Evolutionary conservation across 495 filamentous ascomycete species (phyloP).

Genomic region (Aspergillus panamensis): DNA sequence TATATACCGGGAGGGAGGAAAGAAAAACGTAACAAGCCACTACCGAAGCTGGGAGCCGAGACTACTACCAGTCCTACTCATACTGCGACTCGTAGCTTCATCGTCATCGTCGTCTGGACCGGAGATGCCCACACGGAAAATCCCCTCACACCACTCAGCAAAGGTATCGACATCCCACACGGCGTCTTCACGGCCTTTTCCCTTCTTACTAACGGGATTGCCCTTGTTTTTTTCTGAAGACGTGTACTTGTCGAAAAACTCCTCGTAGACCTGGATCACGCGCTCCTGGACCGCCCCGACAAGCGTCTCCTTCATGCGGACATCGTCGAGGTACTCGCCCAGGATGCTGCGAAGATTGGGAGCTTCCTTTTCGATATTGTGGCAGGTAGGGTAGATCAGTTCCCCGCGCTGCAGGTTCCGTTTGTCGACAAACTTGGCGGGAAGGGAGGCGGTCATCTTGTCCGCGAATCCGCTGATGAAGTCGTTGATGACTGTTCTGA

Average conservation of each 20-base stretch:
- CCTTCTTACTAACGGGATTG: conserved; percentile 49
- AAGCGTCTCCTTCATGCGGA: conserved; percentile 58
- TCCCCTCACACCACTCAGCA: conserved; percentile 53
- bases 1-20: background rate
- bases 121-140: conserved; percentile 51
- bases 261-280: conserved; percentile 57
- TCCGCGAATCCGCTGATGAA: conserved; percentile 62
- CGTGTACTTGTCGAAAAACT: conserved; percentile 54
- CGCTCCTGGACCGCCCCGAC: conserved; percentile 59
- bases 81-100: conserved; percentile 13
- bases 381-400: conserved; percentile 38
- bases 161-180: conserved; percentile 65
- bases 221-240: conserved; percentile 44
- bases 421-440: conserved; percentile 40
- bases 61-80: conserved; percentile 20
- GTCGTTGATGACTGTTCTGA: conserved; percentile 74
- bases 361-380: conserved; percentile 53
- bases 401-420: conserved; percentile 37
- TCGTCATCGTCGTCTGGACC: conserved; percentile 16
- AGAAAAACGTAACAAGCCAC: no score
- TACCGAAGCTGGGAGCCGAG: conserved; percentile 12
- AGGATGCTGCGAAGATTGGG: conserved; percentile 49
- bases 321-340: conserved; percentile 57
- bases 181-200: conserved; percentile 59
- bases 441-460: conserved; percentile 53